phyloP scores from a whole-genome alignment of 257 asterid species.

The Leonotis leonurus region DNA sequence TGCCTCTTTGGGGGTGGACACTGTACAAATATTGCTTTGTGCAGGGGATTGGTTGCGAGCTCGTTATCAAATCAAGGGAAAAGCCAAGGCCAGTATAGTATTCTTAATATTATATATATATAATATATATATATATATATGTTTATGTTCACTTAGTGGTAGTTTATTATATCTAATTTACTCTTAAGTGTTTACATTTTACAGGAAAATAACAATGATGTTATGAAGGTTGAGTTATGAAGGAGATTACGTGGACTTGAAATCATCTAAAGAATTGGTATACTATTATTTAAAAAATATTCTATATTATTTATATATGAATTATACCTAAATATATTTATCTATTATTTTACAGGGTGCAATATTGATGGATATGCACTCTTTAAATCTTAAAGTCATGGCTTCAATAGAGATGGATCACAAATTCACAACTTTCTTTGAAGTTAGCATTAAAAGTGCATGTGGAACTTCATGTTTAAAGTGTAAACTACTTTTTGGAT shows the following conservation, averaged over 20 bases:
- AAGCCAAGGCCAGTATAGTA: not conserved
- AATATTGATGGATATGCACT: no score
- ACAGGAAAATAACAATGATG: not conserved
- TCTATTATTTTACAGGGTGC: not conserved
- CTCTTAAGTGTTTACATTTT: not conserved
- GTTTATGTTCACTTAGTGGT: not conserved
- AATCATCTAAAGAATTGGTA: not conserved
- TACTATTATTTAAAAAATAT: no score
- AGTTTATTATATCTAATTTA: not conserved
- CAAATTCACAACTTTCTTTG: not conserved
- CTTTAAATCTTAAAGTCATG: no score
- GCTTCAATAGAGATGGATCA: not conserved
- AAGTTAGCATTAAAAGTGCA: not conserved
- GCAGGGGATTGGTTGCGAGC: not conserved
- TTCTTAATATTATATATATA: not conserved
- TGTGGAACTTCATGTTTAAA: not conserved
- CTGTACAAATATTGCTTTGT: not conserved
- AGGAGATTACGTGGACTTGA: not conserved
- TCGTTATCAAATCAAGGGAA: not conserved
- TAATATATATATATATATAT: no score
- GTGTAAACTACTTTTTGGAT: not conserved
- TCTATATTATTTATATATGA: no score
- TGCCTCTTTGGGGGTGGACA: not conserved
- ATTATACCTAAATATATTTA: not conserved
- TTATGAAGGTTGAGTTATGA: no score